phyloP scores from a whole-genome alignment of 2,329 filamentous ascomycete genomes.

The Venturiaceae sp. region DNA sequence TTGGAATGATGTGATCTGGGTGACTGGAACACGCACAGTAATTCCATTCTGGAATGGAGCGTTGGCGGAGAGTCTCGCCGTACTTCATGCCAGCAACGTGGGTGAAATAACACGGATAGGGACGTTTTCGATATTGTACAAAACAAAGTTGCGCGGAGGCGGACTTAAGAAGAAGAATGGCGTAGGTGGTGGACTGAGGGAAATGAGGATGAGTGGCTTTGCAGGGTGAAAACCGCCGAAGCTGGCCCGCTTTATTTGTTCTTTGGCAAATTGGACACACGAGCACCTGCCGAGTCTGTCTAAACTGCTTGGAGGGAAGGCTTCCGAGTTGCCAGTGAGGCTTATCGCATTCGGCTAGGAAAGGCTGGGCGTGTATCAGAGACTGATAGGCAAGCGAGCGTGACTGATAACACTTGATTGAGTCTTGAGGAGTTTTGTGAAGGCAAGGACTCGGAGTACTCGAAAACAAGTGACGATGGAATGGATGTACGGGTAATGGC shows the following conservation, averaged over 20 bases:
- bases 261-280: not conserved
- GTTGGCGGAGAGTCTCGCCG: slow-evolving; percentile 61
- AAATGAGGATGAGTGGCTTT: not conserved
- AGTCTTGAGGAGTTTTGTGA: too few relatives aligned
- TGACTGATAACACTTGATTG: not conserved
- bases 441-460: too few relatives aligned
- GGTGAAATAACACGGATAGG: not conserved
- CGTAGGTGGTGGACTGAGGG: not conserved
- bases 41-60: slow-evolving; percentile 76
- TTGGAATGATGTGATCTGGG: not conserved
- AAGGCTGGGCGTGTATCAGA: too few relatives aligned
- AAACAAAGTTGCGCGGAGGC: not conserved
- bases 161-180: not conserved
- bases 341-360: not conserved
- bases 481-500: too few relatives aligned
- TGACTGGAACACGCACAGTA: slow-evolving; percentile 44
- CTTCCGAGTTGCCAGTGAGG: too few relatives aligned
- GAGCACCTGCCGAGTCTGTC: not conserved
- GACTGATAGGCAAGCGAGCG: not conserved
- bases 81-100: slow-evolving; percentile 54
- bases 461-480: not conserved
- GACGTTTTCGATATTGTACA: not conserved
- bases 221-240: not conserved
- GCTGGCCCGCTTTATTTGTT: not conserved
- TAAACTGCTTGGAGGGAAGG: too few relatives aligned